Conservation (phyloP, 2,329 filamentous ascomycete genomes). For the Botrytis aclada region DNA sequence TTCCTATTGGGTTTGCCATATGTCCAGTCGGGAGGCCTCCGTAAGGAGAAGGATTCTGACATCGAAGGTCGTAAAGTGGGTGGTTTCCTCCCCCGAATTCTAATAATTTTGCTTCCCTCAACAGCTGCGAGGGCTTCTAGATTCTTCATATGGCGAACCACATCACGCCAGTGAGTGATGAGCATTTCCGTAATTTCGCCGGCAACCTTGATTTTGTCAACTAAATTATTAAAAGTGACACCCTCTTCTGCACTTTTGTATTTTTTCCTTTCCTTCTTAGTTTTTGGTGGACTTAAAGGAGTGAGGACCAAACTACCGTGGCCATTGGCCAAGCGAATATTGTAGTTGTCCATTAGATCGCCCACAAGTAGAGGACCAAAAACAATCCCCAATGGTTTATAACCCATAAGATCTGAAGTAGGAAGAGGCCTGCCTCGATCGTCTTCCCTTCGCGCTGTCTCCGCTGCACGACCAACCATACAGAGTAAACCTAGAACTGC, state of each 20-base stretch:
- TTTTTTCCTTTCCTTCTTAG: slow-evolving; percentile 43
- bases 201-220: slow-evolving; percentile 58
- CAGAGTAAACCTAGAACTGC: slow-evolving; percentile 64
- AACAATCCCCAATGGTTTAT: slow-evolving; percentile 58
- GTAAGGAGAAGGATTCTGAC: slow-evolving; percentile 43
- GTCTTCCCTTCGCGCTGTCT: slow-evolving; percentile 52
- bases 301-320: slow-evolving; percentile 32
- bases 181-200: slow-evolving; percentile 63
- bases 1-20: slow-evolving; percentile 24
- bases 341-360: slow-evolving; percentile 53
- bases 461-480: slow-evolving; percentile 56
- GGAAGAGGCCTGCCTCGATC: slow-evolving; percentile 50
- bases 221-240: slow-evolving; percentile 28
- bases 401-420: slow-evolving; percentile 61
- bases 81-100: slow-evolving; percentile 22
- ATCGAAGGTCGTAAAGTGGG: slow-evolving; percentile 41
- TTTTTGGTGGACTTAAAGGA: slow-evolving; percentile 41
- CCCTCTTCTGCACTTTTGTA: slow-evolving; percentile 29
- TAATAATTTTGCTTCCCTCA: slow-evolving; percentile 21
- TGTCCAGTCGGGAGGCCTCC: slow-evolving; percentile 42
- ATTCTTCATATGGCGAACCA: slow-evolving; percentile 57
- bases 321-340: slow-evolving; percentile 34
- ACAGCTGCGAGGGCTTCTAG: slow-evolving; percentile 36
- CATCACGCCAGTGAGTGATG: slow-evolving; percentile 61
- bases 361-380: slow-evolving; percentile 64